phyloP scores from a whole-genome alignment of 108 stramenopile genomes.

The Schizochytrium sp. region DNA sequence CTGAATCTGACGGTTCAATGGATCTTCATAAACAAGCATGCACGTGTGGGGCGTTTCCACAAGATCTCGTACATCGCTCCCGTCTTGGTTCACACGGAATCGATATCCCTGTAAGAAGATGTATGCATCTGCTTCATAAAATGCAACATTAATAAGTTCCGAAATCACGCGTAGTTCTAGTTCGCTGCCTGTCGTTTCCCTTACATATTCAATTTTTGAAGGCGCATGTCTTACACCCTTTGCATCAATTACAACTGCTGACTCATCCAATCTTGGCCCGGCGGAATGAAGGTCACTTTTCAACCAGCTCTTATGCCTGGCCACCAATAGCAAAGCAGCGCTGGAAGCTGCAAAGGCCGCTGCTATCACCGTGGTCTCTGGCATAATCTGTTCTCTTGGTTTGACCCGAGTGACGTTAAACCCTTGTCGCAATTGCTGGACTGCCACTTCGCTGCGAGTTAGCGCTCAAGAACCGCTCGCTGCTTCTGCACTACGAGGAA shows the following conservation, averaged over 20 bases:
- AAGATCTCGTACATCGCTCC: background rate
- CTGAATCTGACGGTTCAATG: conserved; percentile 8
- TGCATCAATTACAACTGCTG: background rate
- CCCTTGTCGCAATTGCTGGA: too few species aligned
- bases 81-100: background rate
- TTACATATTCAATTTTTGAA: background rate
- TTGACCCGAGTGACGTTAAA: too few species aligned
- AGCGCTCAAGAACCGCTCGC: too few species aligned
- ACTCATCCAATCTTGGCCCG: too few species aligned
- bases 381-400: too few species aligned
- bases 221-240: conserved; percentile 38
- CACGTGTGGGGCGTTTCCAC: background rate
- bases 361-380: too few species aligned
- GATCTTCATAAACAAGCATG: conserved; percentile 14
- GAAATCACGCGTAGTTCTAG: background rate
- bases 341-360: too few species aligned
- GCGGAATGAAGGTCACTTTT: too few species aligned
- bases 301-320: too few species aligned
- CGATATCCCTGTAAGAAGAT: conserved; percentile 3
- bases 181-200: background rate
- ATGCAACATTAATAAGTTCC: background rate
- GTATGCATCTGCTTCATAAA: background rate
- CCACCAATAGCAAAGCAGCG: too few species aligned
- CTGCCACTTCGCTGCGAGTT: too few species aligned
- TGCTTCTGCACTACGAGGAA: too few species aligned